These are phyloP conservation scores for Yamadazyma sp. DNA, from an alignment of 805 yeast species.

Conservation along the genomic window DNA sequence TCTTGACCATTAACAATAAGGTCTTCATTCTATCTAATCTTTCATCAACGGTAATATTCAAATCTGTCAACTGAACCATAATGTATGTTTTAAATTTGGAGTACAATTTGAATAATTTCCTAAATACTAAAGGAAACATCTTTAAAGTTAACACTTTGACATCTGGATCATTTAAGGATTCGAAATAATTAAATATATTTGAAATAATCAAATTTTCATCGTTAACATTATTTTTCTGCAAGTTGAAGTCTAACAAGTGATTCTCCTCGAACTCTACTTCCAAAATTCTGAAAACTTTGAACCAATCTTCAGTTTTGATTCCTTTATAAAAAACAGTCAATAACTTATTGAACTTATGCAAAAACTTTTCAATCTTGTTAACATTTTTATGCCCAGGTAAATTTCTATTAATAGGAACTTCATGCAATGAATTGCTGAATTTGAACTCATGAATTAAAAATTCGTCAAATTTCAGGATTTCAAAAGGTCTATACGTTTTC, in stretches of 20 bases:
- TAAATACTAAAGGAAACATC: conserved; percentile 67
- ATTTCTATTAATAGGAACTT: conserved; percentile 46
- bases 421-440: conserved; percentile 38
- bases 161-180: conserved; percentile 50
- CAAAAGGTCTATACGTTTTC: conserved; percentile 63
- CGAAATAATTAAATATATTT: conserved; percentile 70
- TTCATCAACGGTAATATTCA: conserved; percentile 51
- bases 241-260: conserved; percentile 55
- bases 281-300: conserved; percentile 65
- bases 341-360: conserved; percentile 61
- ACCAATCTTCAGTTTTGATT: conserved; percentile 72
- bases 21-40: conserved; percentile 70
- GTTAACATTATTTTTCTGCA: conserved; percentile 33
- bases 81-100: conserved; percentile 63
- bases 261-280: conserved; percentile 65
- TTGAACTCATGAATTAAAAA: conserved; percentile 39
- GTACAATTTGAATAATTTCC: conserved; percentile 64
- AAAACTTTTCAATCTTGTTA: conserved; percentile 55
- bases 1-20: conserved; percentile 60
- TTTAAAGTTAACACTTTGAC: conserved; percentile 33
- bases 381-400: conserved; percentile 44
- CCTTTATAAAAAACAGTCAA: conserved; percentile 55
- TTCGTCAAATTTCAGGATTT: conserved; percentile 36
- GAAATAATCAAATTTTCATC: conserved; percentile 61
- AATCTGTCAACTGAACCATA: conserved; percentile 61